These are phyloP conservation scores for Botrytis elliptica DNA, from an alignment of 2,329 filamentous ascomycete genomes.

Conservation along the genomic window DNA sequence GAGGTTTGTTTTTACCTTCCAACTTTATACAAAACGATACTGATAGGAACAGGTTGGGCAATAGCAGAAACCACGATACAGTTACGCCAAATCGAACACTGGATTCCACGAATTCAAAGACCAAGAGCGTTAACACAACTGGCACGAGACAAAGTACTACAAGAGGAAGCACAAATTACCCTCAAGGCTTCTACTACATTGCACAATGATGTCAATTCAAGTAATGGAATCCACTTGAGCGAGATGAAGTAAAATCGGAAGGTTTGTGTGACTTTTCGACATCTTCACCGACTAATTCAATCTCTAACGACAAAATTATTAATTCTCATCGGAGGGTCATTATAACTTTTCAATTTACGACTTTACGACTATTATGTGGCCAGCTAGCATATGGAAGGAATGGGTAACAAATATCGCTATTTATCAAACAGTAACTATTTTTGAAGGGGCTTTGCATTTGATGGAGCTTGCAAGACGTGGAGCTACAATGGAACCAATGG, in stretches of 20 bases:
- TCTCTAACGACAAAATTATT: conserved; percentile 5
- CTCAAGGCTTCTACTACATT: background rate
- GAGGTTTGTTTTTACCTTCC: conserved; percentile 23
- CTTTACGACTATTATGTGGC: conserved; percentile 6
- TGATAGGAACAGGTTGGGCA: conserved; percentile 16
- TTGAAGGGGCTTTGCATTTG: conserved; percentile 11
- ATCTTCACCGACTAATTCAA: background rate
- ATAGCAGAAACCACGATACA: conserved; percentile 19
- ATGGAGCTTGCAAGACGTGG: background rate
- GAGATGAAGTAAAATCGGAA: background rate
- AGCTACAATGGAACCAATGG: background rate
- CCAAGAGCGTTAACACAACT: conserved; percentile 14
- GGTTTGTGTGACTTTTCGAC: background rate
- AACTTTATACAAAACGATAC: background rate
- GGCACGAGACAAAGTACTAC: conserved; percentile 16
- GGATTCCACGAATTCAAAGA: conserved; percentile 19
- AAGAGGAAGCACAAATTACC: background rate
- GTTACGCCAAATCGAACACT: conserved; percentile 5
- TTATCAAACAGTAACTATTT: conserved; percentile 15
- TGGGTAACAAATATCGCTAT: conserved; percentile 17
- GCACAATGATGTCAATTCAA: background rate
- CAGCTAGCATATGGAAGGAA: background rate
- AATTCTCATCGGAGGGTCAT: background rate
- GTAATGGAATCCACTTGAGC: background rate
- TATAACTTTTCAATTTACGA: background rate